phyloP scores from a whole-genome alignment of 1,139 yeast genomes.

The Blastobotrys petasosporus region DNA sequence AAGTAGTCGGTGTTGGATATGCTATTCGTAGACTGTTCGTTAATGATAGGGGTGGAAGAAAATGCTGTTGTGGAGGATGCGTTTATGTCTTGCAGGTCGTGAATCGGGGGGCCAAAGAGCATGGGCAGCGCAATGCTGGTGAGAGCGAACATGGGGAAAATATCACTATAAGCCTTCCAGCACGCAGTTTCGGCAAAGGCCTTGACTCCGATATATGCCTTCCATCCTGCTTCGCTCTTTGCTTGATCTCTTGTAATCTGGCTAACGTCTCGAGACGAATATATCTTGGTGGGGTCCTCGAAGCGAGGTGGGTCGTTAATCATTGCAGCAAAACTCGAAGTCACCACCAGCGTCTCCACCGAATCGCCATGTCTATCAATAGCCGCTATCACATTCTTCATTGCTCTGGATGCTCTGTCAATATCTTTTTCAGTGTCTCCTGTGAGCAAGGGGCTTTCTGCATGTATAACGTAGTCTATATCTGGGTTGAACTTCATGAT shows the following conservation, averaged over 20 bases:
- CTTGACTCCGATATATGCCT: conserved; percentile 20
- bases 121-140: conserved; percentile 21
- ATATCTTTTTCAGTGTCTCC: conserved; percentile 32
- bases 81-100: conserved; percentile 6
- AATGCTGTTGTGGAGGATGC: not conserved
- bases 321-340: conserved; percentile 26
- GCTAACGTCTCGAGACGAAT: conserved; percentile 21
- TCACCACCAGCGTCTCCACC: conserved; percentile 21
- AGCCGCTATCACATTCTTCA: conserved; percentile 21
- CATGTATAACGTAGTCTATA: conserved; percentile 50
- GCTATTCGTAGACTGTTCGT: not conserved
- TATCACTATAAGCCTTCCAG: conserved; percentile 22
- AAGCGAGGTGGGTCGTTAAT: conserved; percentile 23
- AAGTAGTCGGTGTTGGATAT: conserved; percentile 1
- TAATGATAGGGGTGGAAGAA: not conserved
- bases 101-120: conserved; percentile 24
- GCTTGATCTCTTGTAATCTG: conserved; percentile 22
- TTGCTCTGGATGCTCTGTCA: conserved; percentile 21
- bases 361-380: conserved; percentile 19
- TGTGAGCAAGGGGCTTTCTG: conserved; percentile 44
- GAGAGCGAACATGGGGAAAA: conserved; percentile 17
- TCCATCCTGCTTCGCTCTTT: conserved; percentile 13
- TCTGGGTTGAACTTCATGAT: conserved; percentile 43
- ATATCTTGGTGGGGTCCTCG: conserved; percentile 21
- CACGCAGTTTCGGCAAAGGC: conserved; percentile 24